phyloP scores from a whole-genome alignment of 768 basidiomycete species.

The Trametes gibbosa region DNA sequence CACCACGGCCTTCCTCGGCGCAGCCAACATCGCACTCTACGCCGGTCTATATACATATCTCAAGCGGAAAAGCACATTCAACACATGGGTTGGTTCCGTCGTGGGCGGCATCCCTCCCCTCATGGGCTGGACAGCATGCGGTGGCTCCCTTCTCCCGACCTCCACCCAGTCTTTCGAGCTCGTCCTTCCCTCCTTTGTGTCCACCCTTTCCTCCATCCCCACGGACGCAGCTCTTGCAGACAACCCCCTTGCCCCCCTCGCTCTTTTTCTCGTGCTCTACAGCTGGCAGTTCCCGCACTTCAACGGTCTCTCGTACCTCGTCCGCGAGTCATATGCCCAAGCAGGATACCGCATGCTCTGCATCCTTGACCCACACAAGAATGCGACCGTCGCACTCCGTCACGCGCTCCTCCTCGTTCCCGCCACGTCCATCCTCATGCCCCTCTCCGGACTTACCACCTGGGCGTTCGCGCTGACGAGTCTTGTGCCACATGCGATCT shows the following conservation, averaged over 20 bases:
- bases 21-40: constrained; percentile 84
- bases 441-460: constrained; percentile 90
- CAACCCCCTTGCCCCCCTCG: constrained; percentile 78
- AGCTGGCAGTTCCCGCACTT: constrained; percentile 99
- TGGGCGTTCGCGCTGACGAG: constrained; percentile 84
- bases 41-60: constrained; percentile 90
- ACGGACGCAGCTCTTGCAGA: constrained; percentile 47
- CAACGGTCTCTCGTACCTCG: constrained; percentile 85
- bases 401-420: constrained; percentile 76
- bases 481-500: constrained; percentile 70
- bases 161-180: constrained; percentile 42
- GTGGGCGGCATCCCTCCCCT: constrained; percentile 92
- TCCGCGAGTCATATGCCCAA: constrained; percentile 86
- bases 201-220: constrained; percentile 38
- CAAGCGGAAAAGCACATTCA: constrained; percentile 77
- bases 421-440: constrained; percentile 76
- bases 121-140: constrained; percentile 98
- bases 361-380: constrained; percentile 72
- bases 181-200: constrained; percentile 62
- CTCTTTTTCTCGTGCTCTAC: constrained; percentile 82
- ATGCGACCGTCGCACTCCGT: constrained; percentile 81
- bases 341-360: constrained; percentile 94
- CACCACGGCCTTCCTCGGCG: constrained; percentile 78
- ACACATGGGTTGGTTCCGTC: constrained; percentile 93
- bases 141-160: constrained; percentile 72